These are phyloP conservation scores for Boletus rufocinnamomeus DNA, from an alignment of 768 basidiomycete genomes.

Conservation along the genomic window DNA sequence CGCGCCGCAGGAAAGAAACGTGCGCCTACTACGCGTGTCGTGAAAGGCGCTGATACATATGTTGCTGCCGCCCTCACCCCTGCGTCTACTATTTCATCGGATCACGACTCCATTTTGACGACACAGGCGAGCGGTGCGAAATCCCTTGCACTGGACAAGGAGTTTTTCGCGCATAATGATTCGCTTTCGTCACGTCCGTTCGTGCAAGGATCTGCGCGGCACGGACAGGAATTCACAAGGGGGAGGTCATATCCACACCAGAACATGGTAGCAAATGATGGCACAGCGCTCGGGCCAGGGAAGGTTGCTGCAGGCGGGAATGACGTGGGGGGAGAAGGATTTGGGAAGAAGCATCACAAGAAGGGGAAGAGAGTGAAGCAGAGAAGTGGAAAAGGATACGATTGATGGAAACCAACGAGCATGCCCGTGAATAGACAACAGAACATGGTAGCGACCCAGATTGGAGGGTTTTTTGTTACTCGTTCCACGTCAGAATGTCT, in stretches of 20 bases:
- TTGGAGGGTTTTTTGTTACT: slow-evolving; percentile 30
- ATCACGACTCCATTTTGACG: slow-evolving; percentile 28
- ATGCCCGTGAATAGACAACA: neutral
- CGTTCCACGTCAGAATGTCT: slow-evolving; percentile 75
- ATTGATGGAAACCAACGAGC: slow-evolving; percentile 38
- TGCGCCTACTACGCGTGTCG: slow-evolving; percentile 85
- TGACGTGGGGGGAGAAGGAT: slow-evolving; percentile 34
- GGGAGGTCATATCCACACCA: slow-evolving; percentile 80
- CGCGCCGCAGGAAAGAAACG: slow-evolving; percentile 78
- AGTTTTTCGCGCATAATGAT: slow-evolving; percentile 72
- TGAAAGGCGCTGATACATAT: slow-evolving; percentile 82
- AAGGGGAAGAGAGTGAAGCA: slow-evolving; percentile 81
- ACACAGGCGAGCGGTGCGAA: slow-evolving; percentile 45
- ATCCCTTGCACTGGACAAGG: slow-evolving; percentile 71
- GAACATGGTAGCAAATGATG: slow-evolving; percentile 75
- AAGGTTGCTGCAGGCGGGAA: slow-evolving; percentile 44
- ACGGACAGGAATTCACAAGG: slow-evolving; percentile 64
- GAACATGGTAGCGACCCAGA: neutral
- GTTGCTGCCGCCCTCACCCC: slow-evolving; percentile 38
- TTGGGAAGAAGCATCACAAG: slow-evolving; percentile 85
- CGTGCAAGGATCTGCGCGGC: slow-evolving; percentile 57
- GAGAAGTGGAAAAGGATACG: slow-evolving; percentile 92
- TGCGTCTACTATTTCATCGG: neutral
- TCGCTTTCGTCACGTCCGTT: slow-evolving; percentile 60
- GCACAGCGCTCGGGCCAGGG: slow-evolving; percentile 53